Evolutionary conservation across 495 filamentous ascomycete genomes (phyloP), one percentile per base, ranked within the genome.

Genomic region (Darksidea phi): DNA sequence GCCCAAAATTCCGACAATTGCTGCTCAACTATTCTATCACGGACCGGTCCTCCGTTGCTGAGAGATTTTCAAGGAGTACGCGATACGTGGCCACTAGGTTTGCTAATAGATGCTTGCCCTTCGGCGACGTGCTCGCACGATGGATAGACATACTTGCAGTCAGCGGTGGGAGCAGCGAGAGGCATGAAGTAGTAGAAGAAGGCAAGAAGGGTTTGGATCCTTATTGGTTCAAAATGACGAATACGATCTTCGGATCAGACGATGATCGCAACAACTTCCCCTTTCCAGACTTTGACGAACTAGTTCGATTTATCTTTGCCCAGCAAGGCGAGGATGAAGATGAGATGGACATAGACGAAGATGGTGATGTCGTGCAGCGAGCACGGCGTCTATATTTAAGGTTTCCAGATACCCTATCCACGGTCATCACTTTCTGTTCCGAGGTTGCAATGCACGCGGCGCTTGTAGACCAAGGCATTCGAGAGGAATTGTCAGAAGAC

Each of bases 121-220:
- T 87, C 61, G 78, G 75, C 36, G 90, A 95, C 68, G 79, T 90
- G 12, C 78, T 84, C 20, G 94, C 87, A 38, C 83, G 93, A 45
- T 97, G 90, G 90, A 87, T 95, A 48, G 82, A 96, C 73, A 77
- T 97, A 28, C 79, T 96, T 61, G 91, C 91, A 41, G 73, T 95
- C 42, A 82, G 86, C 36, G 79, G 79, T 18, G 80, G 80, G 1
- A 74, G 77, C 4, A 77, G 79, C 34, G 86, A 90, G 67, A 81
- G 87, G 48, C 86, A 86, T 41, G 93, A 97, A 68, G 84, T 96
- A 0, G 72, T 89, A 0, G 94, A 97, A 71, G 93, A 98, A 74
- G 94, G 89, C 1, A 88, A 83, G 57, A 91, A 92, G 71, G 94
- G 94, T 1, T 80, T 95, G 1, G 87, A 88, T 74, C 88, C 88